These are phyloP conservation scores for Parietichytrium sp. DNA, from an alignment of 108 stramenopile species.

Conservation along the genomic window DNA sequence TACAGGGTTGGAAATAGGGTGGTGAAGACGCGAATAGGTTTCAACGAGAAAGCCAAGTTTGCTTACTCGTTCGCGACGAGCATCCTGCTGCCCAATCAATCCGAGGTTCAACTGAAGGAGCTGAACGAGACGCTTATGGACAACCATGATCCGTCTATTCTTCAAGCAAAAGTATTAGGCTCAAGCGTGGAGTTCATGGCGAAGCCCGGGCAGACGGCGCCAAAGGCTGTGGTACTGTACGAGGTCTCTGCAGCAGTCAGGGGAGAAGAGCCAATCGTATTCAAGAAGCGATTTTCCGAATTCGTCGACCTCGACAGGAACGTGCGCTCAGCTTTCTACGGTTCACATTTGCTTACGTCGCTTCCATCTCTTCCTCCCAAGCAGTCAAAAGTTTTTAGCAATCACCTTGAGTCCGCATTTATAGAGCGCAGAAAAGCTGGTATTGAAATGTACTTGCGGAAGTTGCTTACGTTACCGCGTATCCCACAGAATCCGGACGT, in stretches of 20 bases:
- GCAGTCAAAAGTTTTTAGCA: constrained; percentile 1
- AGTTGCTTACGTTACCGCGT: constrained; percentile 23
- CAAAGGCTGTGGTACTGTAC: constrained; percentile 2
- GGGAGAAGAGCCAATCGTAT: background rate
- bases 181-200: too few relatives aligned
- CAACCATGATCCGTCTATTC: constrained; percentile 27
- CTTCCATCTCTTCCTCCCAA: constrained; percentile 26
- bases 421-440: background rate
- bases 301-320: constrained; percentile 38
- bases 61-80: constrained; percentile 30
- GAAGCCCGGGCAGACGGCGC: background rate
- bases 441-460: constrained; percentile 5
- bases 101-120: constrained; percentile 3
- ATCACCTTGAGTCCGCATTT: constrained; percentile 35
- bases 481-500: constrained; percentile 34
- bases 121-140: constrained; percentile 24
- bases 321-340: constrained; percentile 38
- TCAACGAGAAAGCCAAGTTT: constrained; percentile 27
- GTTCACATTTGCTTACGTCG: constrained; percentile 24
- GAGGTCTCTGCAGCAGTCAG: background rate
- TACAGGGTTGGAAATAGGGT: constrained; percentile 28
- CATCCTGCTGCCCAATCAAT: constrained; percentile 11
- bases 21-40: constrained; percentile 13
- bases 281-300: constrained; percentile 4
- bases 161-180: constrained; percentile 19